A percentile compares a stretch with the other conserved stretches of the same genome.
phyloP scores from a whole-genome alignment of 129 eudicot species.

The Tanacetum coccineum region DNA sequence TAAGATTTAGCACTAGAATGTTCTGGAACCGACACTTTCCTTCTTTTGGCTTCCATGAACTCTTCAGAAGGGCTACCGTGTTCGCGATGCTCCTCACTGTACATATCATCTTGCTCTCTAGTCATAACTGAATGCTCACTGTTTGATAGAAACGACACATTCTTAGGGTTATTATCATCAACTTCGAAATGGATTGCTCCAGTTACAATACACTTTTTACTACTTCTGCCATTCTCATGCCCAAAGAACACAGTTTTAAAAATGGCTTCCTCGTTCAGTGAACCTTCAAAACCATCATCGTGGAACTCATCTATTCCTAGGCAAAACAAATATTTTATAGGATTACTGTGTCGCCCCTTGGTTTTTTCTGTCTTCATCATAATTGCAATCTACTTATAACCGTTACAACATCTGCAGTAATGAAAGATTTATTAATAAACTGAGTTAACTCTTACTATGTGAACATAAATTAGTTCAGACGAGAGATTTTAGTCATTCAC shows the following conservation, averaged over 20 bases:
- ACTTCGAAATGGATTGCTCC: conserved; percentile 42
- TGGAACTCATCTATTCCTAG: conserved; percentile 44
- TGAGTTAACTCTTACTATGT: background rate
- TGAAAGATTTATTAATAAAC: background rate
- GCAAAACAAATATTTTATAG: conserved; percentile 35
- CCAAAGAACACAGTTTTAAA: conserved; percentile 60
- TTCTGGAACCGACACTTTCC: conserved; percentile 48
- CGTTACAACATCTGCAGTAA: conserved; percentile 21
- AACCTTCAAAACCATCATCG: conserved; percentile 72
- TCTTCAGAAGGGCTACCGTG: conserved; percentile 13
- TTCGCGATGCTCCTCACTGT: conserved; percentile 18
- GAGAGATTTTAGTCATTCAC: too few relatives aligned
- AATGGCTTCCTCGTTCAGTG: conserved; percentile 45
- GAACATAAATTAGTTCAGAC: background rate
- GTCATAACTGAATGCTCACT: conserved; percentile 41
- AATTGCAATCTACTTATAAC: background rate
- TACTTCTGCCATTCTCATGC: conserved; percentile 33
- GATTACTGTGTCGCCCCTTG: conserved; percentile 21
- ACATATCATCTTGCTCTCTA: too few relatives aligned
- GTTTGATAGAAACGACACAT: conserved; percentile 36
- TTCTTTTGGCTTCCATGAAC: conserved; percentile 37
- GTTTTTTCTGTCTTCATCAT: conserved; percentile 17
- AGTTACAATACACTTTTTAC: conserved; percentile 42
- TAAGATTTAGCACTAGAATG: conserved; percentile 39
- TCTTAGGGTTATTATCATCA: conserved; percentile 28